Evolutionary conservation across 75 land plant species (phyloP), one percentile per base, ranked within the genome.

Genomic region (Pseudotsuga menziesii): DNA sequence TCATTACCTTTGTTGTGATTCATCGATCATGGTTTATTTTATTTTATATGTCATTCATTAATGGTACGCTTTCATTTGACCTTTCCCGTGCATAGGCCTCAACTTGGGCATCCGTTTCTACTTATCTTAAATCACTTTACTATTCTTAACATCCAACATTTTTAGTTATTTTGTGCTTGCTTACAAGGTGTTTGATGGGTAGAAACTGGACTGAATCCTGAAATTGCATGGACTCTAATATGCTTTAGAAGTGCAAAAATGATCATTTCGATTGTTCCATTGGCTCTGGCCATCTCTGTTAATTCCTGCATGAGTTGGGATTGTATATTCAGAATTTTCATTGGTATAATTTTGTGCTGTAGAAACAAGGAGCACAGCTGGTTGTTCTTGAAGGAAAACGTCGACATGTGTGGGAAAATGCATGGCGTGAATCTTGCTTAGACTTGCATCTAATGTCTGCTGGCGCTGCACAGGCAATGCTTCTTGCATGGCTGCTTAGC

Each of bases 381-480:
- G 99, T 97, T 32, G 99, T 92, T 60, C 90, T 89, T 69, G 98
- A 98, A 80, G 99, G 95, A 11, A 89, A 88, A 82, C 82, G 87
- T 4, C 83, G 99, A 16, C 83, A 89, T 9, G 99, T 97, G 4
- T 97, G 99, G 99, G 93, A 89, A 78, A 92, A 91, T 71, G 79
- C 89, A 27, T 94, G 95, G 98, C 81, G 90, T 63, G 83, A 87
- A 4, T 94, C 93, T 52, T 92, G 93, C 79, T 81, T 97, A 72
- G 99, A 97, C 82, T 83, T 97, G 79, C 99, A 97, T 78, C 86
- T 97, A 4, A 97, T 97, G 99, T 97, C 99, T 17, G 90, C 94
- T 23, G 99, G 99, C 13, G 98, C 99, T 66, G 98, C 99, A 32
- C 98, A 89, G 71, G 99, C 99, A 35, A 94, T 94, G 98, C 88